Evolutionary conservation across 345 rosid genomes (phyloP).

Genomic region (Kernera saxatilis): DNA sequence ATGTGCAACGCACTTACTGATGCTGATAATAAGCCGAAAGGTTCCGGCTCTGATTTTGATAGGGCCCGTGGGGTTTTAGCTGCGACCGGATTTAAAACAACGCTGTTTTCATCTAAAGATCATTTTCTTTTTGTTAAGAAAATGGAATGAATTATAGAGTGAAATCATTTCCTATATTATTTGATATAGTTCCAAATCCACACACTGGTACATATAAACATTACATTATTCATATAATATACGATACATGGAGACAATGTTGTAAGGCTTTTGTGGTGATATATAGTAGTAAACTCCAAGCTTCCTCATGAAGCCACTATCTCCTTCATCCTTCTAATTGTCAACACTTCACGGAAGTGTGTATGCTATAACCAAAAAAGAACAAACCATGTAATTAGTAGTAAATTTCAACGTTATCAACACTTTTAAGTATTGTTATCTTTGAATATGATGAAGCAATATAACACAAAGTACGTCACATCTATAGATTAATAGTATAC

Average conservation of each 20-base stretch:
- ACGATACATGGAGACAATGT: neutral
- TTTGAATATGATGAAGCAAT: neutral
- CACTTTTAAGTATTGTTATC: neutral
- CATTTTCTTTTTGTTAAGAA: no score
- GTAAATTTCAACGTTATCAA: neutral
- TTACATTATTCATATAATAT: conserved; percentile 17
- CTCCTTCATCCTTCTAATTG: neutral
- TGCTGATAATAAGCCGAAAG: no score
- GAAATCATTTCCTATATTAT: conserved; percentile 14
- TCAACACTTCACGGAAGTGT: conserved; percentile 23
- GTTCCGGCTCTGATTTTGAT: no score
- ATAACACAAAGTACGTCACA: neutral
- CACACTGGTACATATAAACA: conserved; percentile 19
- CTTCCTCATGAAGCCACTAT: neutral
- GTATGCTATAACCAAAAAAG: neutral
- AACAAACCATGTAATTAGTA: neutral
- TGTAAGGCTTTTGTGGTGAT: neutral
- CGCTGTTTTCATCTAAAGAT: no score
- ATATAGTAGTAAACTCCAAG: conserved; percentile 1
- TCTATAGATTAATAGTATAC: neutral
- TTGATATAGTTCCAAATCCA: neutral
- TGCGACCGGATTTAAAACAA: no score
- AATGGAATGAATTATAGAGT: neutral
- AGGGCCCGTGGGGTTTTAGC: no score
- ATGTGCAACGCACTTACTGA: no score